Evolutionary conservation across 2,329 filamentous ascomycete genomes (phyloP).

Genomic region (Cercospora zeina): DNA sequence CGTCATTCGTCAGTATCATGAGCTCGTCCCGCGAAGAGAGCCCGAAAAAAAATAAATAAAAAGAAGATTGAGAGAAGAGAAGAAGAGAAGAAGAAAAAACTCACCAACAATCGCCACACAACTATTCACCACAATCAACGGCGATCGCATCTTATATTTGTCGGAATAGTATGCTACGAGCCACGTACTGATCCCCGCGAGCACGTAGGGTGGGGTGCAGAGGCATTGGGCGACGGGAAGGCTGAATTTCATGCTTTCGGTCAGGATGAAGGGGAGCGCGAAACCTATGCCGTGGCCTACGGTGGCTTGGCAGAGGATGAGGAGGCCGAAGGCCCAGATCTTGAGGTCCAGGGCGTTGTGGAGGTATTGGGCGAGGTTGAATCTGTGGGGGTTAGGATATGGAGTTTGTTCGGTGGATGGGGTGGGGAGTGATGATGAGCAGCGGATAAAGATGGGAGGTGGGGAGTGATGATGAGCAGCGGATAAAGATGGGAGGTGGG

Average conservation of each 20-base stretch:
- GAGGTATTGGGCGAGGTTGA: conserved; percentile 12
- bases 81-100: too few species aligned
- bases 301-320: background rate
- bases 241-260: conserved; percentile 44
- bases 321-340: conserved; percentile 17
- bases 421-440: too few species aligned
- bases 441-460: too few species aligned
- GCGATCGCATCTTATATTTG: conserved; percentile 31
- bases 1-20: too few species aligned
- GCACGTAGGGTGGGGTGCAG: conserved; percentile 49
- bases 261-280: conserved; percentile 21
- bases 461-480: background rate
- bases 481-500: background rate
- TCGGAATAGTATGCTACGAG: conserved; percentile 33
- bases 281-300: conserved; percentile 19
- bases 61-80: too few species aligned
- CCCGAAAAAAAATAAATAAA: too few species aligned
- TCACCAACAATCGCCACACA: conserved; percentile 47
- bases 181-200: conserved; percentile 30
- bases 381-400: too few species aligned
- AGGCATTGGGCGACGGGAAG: conserved; percentile 47
- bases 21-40: too few species aligned
- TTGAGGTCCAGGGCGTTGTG: conserved; percentile 14
- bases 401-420: too few species aligned
- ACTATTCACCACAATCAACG: conserved; percentile 31